Conservation (phyloP, 192 early-diverging fungal species). For the Backusella tarrabulga region DNA sequence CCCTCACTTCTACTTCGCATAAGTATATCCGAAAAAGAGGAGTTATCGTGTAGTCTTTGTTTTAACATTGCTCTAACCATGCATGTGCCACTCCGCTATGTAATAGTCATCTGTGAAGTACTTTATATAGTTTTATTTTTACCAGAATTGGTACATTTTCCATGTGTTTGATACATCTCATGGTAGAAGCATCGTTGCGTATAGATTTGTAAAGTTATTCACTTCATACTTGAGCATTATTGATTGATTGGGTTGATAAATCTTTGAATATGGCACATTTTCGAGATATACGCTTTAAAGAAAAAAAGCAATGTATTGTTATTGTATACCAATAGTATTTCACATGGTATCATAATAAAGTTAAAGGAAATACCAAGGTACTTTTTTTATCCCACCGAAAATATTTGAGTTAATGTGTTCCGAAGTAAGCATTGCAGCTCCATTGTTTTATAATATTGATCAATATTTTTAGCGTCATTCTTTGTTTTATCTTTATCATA, state of each 20-base stretch:
- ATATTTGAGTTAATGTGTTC: neutral
- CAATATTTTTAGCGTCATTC: neutral
- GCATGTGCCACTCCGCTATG: neutral
- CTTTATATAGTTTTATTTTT: neutral
- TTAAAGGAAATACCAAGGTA: neutral
- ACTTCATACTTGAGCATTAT: neutral
- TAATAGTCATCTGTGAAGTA: neutral
- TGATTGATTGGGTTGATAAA: neutral
- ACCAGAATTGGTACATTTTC: neutral
- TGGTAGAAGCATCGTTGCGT: neutral
- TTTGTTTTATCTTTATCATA: neutral
- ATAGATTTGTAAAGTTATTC: neutral
- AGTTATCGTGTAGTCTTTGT: neutral
- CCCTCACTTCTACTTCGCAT: no score
- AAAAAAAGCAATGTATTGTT: no score
- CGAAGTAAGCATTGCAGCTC: neutral
- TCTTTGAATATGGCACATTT: neutral
- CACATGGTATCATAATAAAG: neutral
- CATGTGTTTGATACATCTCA: neutral
- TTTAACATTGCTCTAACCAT: neutral
- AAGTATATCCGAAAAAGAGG: neutral
- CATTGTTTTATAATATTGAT: neutral
- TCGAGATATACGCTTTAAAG: no score
- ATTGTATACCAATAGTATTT: neutral
- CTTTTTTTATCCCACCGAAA: neutral